phyloP scores from a whole-genome alignment of 306 rosid genomes.

The Prosopis cineraria region DNA sequence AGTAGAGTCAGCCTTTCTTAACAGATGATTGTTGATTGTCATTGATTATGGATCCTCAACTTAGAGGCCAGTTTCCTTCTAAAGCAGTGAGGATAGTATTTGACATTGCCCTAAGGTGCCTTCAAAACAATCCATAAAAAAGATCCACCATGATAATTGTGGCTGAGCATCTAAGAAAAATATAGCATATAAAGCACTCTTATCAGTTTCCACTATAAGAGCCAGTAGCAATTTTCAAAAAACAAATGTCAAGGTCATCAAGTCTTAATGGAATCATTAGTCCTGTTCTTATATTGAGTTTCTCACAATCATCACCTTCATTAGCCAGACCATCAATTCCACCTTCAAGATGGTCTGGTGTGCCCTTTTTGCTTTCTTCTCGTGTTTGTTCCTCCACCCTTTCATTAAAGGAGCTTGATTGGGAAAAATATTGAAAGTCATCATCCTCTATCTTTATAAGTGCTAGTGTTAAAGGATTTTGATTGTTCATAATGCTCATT shows the following conservation, averaged over 20 bases:
- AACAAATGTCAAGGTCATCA: slow-evolving; percentile 57
- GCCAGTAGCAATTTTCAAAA: slow-evolving; percentile 48
- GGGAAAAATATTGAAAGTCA: slow-evolving; percentile 51
- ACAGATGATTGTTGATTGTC: slow-evolving; percentile 60
- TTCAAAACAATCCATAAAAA: slow-evolving; percentile 80
- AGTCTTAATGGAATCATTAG: slow-evolving; percentile 62
- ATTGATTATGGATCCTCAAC: too few relatives aligned
- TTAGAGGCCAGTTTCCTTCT: too few relatives aligned
- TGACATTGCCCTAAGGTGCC: too few relatives aligned
- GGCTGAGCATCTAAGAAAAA: slow-evolving; percentile 56
- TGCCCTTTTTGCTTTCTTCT: slow-evolving; percentile 46
- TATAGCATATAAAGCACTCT: slow-evolving; percentile 66
- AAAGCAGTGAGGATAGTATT: too few relatives aligned
- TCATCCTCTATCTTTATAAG: slow-evolving; percentile 47
- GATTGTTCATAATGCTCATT: slow-evolving; percentile 43
- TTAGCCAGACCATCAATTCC: slow-evolving; percentile 46
- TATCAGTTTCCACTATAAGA: slow-evolving; percentile 73
- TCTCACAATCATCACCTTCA: slow-evolving; percentile 66
- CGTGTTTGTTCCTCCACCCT: slow-evolving; percentile 50
- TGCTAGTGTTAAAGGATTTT: slow-evolving; percentile 63
- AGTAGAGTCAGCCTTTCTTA: slow-evolving; percentile 83
- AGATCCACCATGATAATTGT: slow-evolving; percentile 83
- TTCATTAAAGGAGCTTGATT: slow-evolving; percentile 52
- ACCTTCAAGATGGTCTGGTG: slow-evolving; percentile 46
- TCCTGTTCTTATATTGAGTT: slow-evolving; percentile 48